Conservation (phyloP, 2,329 filamentous ascomycete genomes). For the Triangularia setosa region DNA sequence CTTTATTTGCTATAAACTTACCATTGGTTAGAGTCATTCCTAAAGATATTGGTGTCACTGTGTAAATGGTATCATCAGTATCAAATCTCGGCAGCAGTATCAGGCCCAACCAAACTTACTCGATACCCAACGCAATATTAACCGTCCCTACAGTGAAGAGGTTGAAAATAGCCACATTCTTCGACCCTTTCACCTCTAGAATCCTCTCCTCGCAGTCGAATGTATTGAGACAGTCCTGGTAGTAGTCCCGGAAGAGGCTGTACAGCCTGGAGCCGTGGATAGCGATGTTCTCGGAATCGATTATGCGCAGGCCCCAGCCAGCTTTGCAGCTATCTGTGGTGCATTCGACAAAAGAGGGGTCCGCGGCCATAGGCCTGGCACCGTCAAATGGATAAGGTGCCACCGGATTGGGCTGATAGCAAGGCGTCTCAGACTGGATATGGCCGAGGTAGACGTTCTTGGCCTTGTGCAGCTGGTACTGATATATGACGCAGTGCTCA, state of each 20-base stretch:
- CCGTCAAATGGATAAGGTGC: constrained; percentile 23
- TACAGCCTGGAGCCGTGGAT: constrained; percentile 16
- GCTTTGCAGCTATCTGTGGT: constrained; percentile 10
- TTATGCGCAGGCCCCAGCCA: constrained; percentile 16
- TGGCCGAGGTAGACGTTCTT: constrained; percentile 44
- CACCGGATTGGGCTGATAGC: constrained; percentile 28
- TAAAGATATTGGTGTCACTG: no score
- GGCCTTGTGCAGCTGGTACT: constrained; percentile 45
- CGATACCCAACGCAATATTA: constrained; percentile 19
- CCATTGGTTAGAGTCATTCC: not conserved
- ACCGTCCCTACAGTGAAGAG: constrained; percentile 20
- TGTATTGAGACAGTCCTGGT: constrained; percentile 15
- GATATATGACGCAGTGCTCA: constrained; percentile 47
- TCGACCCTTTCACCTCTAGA: constrained; percentile 13
- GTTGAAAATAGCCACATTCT: constrained; percentile 21
- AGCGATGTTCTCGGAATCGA: constrained; percentile 6
- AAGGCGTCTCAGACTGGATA: constrained; percentile 37
- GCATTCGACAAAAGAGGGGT: not conserved
- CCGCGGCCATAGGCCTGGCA: not conserved
- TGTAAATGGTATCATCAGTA: not conserved
- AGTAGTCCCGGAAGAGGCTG: constrained; percentile 18
- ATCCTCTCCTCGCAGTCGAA: constrained; percentile 17
- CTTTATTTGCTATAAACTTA: no score
- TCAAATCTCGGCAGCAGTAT: not conserved
- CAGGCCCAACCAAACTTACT: constrained; percentile 7